A percentile compares a stretch with the other conserved stretches of the same genome.
phyloP scores from a whole-genome alignment of 495 filamentous ascomycete genomes.

The Hyaloscypha bicolor region DNA sequence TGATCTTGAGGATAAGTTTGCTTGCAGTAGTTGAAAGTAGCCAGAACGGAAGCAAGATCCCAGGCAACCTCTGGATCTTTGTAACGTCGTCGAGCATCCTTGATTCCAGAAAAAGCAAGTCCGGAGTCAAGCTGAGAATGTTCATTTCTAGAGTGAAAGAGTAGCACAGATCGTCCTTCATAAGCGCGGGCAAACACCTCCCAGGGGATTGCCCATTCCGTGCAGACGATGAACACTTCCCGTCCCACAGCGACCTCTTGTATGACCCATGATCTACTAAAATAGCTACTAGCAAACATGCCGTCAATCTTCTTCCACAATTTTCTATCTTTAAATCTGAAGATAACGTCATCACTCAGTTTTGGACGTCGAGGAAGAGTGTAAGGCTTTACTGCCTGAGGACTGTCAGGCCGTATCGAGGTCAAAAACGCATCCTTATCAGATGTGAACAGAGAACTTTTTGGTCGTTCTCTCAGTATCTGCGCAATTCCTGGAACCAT shows the following conservation, averaged over 20 bases:
- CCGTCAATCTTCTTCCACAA: not conserved
- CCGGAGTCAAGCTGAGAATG: not conserved
- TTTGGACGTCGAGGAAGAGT: not conserved
- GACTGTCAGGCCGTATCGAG: not conserved
- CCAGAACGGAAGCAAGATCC: not conserved
- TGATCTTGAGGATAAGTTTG: not conserved
- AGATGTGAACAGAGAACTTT: not conserved
- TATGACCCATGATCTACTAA: not conserved
- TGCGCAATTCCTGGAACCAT: not conserved
- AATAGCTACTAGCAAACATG: not conserved
- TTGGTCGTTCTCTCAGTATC: not conserved
- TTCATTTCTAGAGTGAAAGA: not conserved
- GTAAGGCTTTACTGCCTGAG: not conserved
- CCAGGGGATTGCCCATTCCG: not conserved
- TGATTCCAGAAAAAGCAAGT: not conserved
- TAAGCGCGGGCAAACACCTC: not conserved
- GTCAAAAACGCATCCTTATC: not conserved
- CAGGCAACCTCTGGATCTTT: not conserved
- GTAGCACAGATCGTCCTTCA: not conserved
- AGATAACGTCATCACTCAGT: not conserved
- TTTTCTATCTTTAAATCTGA: not conserved
- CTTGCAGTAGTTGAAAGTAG: not conserved
- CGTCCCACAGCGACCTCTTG: not conserved
- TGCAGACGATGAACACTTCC: not conserved
- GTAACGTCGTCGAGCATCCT: not conserved